These are phyloP conservation scores for Amaranthus tricolor DNA, from an alignment of 179 eudicot genomes.

Conservation along the genomic window DNA sequence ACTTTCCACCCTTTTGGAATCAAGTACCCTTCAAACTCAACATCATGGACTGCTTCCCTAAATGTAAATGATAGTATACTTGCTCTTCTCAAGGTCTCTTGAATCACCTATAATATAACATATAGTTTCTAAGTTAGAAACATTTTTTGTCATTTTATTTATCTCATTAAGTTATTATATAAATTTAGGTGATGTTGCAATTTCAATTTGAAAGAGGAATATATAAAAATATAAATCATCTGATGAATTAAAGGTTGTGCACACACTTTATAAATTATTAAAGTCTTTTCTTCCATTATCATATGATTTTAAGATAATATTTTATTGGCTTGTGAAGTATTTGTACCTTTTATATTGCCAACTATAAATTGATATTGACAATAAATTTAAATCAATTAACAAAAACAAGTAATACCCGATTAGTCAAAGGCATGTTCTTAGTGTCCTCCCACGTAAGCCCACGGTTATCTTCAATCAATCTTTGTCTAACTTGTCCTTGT, in stretches of 20 bases:
- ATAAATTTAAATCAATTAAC: not conserved
- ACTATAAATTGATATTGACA: not conserved
- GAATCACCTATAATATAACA: conserved; percentile 52
- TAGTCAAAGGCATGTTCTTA: conserved; percentile 62
- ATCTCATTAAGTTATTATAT: not conserved
- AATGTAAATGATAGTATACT: conserved; percentile 86
- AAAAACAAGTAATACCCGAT: conserved; percentile 41
- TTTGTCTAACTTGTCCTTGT: conserved; percentile 59
- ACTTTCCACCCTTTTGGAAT: conserved; percentile 97
- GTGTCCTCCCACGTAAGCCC: conserved; percentile 87
- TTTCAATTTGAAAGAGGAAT: too few relatives aligned
- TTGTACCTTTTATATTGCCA: too few relatives aligned
- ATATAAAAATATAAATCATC: too few relatives aligned
- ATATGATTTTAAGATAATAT: too few relatives aligned
- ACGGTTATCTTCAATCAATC: conserved; percentile 33
- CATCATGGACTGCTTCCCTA: conserved; percentile 85
- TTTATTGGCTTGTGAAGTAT: too few relatives aligned
- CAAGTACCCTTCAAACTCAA: conserved; percentile 69
- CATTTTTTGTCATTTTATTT: not conserved
- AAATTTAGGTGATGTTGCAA: not conserved
- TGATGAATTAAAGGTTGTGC: too few relatives aligned
- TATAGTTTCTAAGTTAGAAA: too few relatives aligned
- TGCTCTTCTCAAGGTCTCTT: conserved; percentile 76
- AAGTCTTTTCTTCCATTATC: too few relatives aligned
- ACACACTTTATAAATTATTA: too few relatives aligned